Conservation (phyloP, 2,329 filamentous ascomycete genomes). For the Colletotrichum sp. region DNA sequence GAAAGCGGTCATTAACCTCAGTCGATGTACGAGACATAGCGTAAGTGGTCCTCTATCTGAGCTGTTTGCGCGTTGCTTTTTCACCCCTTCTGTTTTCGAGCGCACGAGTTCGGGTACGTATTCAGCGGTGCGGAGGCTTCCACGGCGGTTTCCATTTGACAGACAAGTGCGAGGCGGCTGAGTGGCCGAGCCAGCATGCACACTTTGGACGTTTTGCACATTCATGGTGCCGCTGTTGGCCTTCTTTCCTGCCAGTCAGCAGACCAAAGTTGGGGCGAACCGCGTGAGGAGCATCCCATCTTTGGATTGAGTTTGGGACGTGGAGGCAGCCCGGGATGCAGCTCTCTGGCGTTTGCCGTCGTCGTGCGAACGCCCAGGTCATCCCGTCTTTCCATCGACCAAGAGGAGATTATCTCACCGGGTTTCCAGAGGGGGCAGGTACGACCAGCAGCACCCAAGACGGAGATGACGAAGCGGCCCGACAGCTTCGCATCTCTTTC, state of each 20-base stretch:
- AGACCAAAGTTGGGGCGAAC: background rate
- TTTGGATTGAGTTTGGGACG: conserved; percentile 8
- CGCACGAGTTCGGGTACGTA: background rate
- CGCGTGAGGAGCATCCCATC: conserved; percentile 1
- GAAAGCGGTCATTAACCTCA: background rate
- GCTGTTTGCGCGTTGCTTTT: conserved; percentile 9
- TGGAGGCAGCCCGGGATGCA: background rate
- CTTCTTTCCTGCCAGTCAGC: background rate
- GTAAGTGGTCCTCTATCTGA: background rate
- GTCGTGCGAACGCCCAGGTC: background rate
- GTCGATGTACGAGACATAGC: background rate
- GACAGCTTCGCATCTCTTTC: background rate
- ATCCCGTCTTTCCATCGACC: background rate
- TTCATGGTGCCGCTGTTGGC: background rate
- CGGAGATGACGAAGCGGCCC: conserved; percentile 4
- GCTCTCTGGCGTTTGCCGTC: background rate
- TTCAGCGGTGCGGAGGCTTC: background rate
- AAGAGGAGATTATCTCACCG: background rate
- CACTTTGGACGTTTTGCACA: background rate
- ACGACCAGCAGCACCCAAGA: conserved; percentile 4
- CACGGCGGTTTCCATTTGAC: background rate
- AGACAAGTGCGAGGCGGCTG: background rate
- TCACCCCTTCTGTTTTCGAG: background rate
- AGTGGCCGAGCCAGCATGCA: background rate
- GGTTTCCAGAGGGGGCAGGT: conserved; percentile 12